Base-by-base conservation (phyloP, 352 stramenopile genomes). In the Phytophthora pistaciae region DNA sequence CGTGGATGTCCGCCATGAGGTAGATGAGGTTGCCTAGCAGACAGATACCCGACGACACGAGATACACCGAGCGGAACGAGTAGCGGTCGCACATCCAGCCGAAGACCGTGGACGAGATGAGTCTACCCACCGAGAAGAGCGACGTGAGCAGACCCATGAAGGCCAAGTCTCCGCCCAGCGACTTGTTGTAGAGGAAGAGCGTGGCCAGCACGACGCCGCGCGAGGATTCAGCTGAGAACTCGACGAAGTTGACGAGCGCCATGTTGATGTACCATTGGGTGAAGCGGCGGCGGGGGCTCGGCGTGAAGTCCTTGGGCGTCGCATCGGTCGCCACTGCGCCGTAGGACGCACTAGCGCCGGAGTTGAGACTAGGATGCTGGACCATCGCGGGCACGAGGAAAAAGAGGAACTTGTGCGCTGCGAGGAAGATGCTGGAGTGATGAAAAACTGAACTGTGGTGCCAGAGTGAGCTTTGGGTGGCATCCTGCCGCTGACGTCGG, bases 161-260 rank as follows among this genome's bases (percentile, higher is more conserved):
- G 64, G 83, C 87, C 29, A 95, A 56, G 21, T 90, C 72, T 25
- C 88, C 88, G 50, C 88, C 88, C 23, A 95, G 79, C 20, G 86
- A 95, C 68, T 92, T 91, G 74, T 74, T 91, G 76, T 95, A 95
- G 18, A 95, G 85, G 69, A 92, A 95, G 38, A 95, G 84, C 54
- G 88, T 94, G 53, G 88, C 78, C 65, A 95, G 74, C 70, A 94
- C 87, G 29, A 95, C 75, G 54, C 88, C 88, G 20, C 88, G 83
- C 27, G 88, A 93, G 3, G 85, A 92, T 62, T 95, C 88, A 36
- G 86, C 88, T 21, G 88, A 66, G 66, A 95, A 94, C 65, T 95
- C 88, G 65, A 95, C 83, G 67, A 95, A 91, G 79, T 95, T 94
- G 82, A 95, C 80, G 33, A 95, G 78, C 44, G 75, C 75, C 83